Evolutionary conservation across 768 basidiomycete species (phyloP).

Genomic region (Termitomyces heimii): DNA sequence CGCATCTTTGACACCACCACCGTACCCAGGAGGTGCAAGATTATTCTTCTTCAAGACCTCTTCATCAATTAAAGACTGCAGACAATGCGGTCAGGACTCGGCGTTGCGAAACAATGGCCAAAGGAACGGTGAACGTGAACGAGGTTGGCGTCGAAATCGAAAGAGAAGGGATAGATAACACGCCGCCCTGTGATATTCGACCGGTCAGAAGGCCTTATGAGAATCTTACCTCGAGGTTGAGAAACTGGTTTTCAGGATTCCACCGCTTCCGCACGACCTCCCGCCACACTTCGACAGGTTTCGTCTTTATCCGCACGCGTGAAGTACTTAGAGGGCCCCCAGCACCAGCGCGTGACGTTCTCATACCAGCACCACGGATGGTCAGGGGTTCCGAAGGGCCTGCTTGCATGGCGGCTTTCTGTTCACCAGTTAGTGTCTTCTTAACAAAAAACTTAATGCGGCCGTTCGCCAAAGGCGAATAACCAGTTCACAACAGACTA

Average conservation of each 20-base stretch:
- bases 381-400: slow-evolving; percentile 49
- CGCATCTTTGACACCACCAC: slow-evolving; percentile 59
- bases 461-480: not conserved
- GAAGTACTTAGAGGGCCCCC: not conserved
- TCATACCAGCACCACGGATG: slow-evolving; percentile 53
- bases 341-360: not conserved
- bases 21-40: slow-evolving; percentile 65
- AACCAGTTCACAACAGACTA: slow-evolving; percentile 16
- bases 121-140: slow-evolving; percentile 14
- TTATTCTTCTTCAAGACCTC: slow-evolving; percentile 67
- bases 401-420: slow-evolving; percentile 30
- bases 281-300: slow-evolving; percentile 64
- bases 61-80: slow-evolving; percentile 74
- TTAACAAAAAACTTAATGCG: not conserved
- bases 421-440: not conserved
- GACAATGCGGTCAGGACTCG: slow-evolving; percentile 15
- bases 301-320: slow-evolving; percentile 12
- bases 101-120: slow-evolving; percentile 13
- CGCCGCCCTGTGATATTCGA: slow-evolving; percentile 11
- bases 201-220: slow-evolving; percentile 11
- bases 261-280: slow-evolving; percentile 70
- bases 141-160: slow-evolving; percentile 9
- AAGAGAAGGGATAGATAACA: not conserved
- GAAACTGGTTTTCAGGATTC: slow-evolving; percentile 60
- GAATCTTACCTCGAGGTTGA: slow-evolving; percentile 75